Base-by-base conservation (phyloP, 768 basidiomycete genomes). In the Phallus indusiatus region DNA sequence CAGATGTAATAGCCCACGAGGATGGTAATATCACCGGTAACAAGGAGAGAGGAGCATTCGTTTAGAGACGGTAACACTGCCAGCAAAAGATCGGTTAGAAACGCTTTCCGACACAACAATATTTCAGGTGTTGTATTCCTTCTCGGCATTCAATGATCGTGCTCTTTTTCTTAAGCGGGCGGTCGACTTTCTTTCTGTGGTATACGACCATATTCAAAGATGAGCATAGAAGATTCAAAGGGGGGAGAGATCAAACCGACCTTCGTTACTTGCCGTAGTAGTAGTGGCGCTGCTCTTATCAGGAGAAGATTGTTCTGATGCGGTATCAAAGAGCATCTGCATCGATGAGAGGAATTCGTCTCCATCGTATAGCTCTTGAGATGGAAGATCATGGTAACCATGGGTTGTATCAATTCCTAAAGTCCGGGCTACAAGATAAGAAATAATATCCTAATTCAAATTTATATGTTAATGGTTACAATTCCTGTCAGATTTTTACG, bases 371-470 rank as follows among this genome's bases (percentile, higher is more conserved):
- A 86, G 84, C 0, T 87, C 85, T 67, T 84, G 85, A 54, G 84
- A 82, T 61, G 81, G 80, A 42, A 42, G 12, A 70, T 89, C 88
- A 62, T 28, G 28, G 28, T 28, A 7, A 88, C 9, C 36, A 22
- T 52, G 50, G 10, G 49, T 18, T 28, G 57, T 16, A 53, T 59
- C 79, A 55, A 88, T 78, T 35, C 88, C 89, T 54, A 92, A 77
- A 6, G 88, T 90, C 60, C 89, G 84, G 12, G 86, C 90, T 67
- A 92, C 87, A 59, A 84, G 81, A 65, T 91, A 92, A 18, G 90
- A 88, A 1, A 82, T 75, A 56, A 91, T 81, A 68, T 92, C 89
- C 89, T 91, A 66, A 10, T 24, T 57, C 4, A 10, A 42, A 10
- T 42, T 14, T 42, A 28, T 2, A 28, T n/a, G 12, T 42, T 12